A percentile compares a stretch with the other conserved stretches of the same genome.
These are phyloP conservation scores for Bryoglossum gracile DNA, from an alignment of 495 filamentous ascomycete species.

Conservation along the genomic window DNA sequence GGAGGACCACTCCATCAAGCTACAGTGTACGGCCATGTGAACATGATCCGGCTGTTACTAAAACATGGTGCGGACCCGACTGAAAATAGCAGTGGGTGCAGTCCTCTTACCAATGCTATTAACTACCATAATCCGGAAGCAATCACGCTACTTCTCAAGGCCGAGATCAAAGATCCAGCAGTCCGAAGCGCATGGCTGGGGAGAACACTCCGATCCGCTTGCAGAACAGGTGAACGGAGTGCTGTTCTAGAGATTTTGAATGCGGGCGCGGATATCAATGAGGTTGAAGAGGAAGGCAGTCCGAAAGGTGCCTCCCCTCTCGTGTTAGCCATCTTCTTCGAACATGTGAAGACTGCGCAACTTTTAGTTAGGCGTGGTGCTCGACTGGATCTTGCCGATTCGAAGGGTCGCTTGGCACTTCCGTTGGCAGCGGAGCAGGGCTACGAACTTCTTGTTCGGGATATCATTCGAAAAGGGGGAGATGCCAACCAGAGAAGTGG, in stretches of 20 bases:
- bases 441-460: constrained; percentile 10
- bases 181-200: constrained; percentile 4
- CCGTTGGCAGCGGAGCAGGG: constrained; percentile 5
- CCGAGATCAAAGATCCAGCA: background rate
- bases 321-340: constrained; percentile 17
- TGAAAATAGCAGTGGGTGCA: background rate
- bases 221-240: constrained; percentile 1
- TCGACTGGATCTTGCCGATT: constrained; percentile 5
- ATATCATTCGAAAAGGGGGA: constrained; percentile 9
- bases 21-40: background rate
- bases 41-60: constrained; percentile 9
- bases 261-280: constrained; percentile 28
- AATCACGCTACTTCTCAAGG: background rate
- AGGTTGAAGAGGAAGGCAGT: constrained; percentile 18
- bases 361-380: constrained; percentile 12
- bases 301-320: constrained; percentile 26
- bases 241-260: constrained; percentile 22
- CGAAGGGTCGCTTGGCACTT: constrained; percentile 1
- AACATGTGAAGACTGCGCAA: constrained; percentile 8
- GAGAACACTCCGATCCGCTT: background rate
- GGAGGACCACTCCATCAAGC: constrained; percentile 11
- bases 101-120: constrained; percentile 5
- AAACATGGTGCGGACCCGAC: constrained; percentile 23
- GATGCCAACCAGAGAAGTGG: constrained; percentile 20
- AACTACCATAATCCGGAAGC: constrained; percentile 1